Base-by-base conservation (phyloP, 441 rosid genomes). In the Eutrema salsugineum region DNA sequence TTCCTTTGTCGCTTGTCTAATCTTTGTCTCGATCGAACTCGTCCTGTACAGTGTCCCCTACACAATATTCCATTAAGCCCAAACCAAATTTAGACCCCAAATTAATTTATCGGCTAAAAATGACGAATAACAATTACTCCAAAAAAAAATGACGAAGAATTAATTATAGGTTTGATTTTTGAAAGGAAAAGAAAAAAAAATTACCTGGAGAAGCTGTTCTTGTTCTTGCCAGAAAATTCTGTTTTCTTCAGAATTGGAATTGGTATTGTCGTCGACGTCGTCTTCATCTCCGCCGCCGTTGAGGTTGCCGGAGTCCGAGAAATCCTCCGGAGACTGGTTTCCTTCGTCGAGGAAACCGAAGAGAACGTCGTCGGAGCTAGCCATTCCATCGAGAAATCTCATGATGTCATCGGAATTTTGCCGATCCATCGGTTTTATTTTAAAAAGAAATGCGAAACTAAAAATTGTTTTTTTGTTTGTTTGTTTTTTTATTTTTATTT, bases 201-300 rank as follows among this genome's bases (percentile, higher is more conserved):
- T 14, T 58, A 93, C 98, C 96, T 86, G 88, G 9, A 91, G 88
- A 61, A 88, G 86, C 40, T 88, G 82, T 33, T 81, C 87, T 56
- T 93, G 96, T 9, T 82, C 65, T 7, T 87, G 87, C 98, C 97
- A 93, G 48, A 88, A 91, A 28, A 48, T 79, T 57, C n/a, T 88
- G 56, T 35, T 84, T 70, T 81, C 89, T 70, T 86, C 86, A 8
- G 72, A 74, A 70, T 62, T 59, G 50, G 66, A 60, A 22, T 22
- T 24, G 46, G 0, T 60, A 12, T 69, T 15, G 16, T 63, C 73
- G 6, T 73, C 83, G 3, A 72, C 78, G 1, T 65, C 66, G 33
- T 30, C 61, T 11, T 65, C 79, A 12, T 46, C 83, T 1, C 58
- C 87, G 7, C 74, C 80, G 7, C 46, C 70, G 44, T 15, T 50